These are phyloP conservation scores for Pholiota microspora DNA, from an alignment of 768 basidiomycete genomes.

Conservation along the genomic window DNA sequence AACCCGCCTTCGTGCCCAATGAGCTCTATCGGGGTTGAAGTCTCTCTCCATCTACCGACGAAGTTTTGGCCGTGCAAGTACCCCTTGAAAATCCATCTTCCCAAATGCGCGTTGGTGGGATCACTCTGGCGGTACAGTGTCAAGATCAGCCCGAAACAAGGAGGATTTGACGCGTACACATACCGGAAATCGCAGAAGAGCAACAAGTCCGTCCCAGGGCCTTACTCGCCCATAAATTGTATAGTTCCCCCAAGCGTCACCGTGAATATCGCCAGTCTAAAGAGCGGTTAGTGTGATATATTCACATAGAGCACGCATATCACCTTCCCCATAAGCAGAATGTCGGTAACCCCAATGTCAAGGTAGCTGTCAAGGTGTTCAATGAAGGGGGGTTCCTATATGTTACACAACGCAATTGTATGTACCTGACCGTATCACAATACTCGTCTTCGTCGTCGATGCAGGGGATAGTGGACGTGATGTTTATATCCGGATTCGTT, in stretches of 20 bases:
- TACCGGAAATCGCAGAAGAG: constrained; percentile 44
- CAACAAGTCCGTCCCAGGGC: constrained; percentile 49
- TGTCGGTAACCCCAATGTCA: constrained; percentile 44
- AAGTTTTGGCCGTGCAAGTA: constrained; percentile 49
- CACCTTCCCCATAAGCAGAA: constrained; percentile 52
- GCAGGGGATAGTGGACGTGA: constrained; percentile 13
- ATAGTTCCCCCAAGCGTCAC: constrained; percentile 49
- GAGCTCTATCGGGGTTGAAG: constrained; percentile 32
- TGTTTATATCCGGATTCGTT: constrained; percentile 8
- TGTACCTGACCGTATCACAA: constrained; percentile 31
- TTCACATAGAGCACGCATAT: background rate
- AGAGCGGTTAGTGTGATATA: background rate
- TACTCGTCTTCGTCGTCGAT: constrained; percentile 39
- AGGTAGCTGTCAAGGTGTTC: constrained; percentile 22
- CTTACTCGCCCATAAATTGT: constrained; percentile 46
- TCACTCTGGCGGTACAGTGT: constrained; percentile 25
- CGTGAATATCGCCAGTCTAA: constrained; percentile 42
- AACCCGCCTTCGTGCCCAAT: constrained; percentile 53
- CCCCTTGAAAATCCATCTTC: constrained; percentile 51
- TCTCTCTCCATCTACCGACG: constrained; percentile 56
- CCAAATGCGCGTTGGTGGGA: constrained; percentile 26
- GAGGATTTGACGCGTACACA: constrained; percentile 14
- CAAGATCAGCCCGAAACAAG: background rate
- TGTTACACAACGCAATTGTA: background rate
- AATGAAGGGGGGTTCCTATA: background rate